Evolutionary conservation across 441 rosid genomes (phyloP).

Genomic region (Croton laevigatus): DNA sequence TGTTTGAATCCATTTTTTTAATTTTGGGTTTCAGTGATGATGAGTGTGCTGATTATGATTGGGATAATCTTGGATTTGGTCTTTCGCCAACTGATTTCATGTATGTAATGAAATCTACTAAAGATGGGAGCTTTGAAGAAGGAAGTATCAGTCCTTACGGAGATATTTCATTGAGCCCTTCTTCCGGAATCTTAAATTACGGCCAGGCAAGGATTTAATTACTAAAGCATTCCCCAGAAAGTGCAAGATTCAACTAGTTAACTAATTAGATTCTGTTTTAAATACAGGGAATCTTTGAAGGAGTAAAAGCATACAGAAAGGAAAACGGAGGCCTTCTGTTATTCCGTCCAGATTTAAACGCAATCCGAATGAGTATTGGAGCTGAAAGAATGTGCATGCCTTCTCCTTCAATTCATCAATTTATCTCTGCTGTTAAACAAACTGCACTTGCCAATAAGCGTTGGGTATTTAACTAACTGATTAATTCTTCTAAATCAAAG

Average conservation of each 20-base stretch:
- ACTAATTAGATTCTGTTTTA: background rate
- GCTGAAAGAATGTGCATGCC: slow-evolving; percentile 91
- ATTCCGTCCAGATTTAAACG: slow-evolving; percentile 74
- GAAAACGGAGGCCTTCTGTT: slow-evolving; percentile 57
- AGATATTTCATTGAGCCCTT: slow-evolving; percentile 73
- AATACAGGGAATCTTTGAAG: slow-evolving; percentile 67
- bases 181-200: slow-evolving; percentile 77
- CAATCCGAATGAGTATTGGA: slow-evolving; percentile 58
- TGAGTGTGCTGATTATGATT: slow-evolving; percentile 69
- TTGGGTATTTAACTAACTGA: slow-evolving; percentile 44
- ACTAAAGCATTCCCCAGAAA: too few species aligned
- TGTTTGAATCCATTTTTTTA: background rate
- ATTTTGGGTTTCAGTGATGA: slow-evolving; percentile 33
- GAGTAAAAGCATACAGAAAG: slow-evolving; percentile 69
- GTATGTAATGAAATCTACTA: slow-evolving; percentile 58
- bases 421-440: slow-evolving; percentile 63
- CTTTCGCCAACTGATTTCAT: slow-evolving; percentile 67
- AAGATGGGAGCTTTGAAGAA: slow-evolving; percentile 40
- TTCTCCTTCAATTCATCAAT: slow-evolving; percentile 67
- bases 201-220: slow-evolving; percentile 57
- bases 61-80: slow-evolving; percentile 88
- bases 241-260: background rate
- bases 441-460: slow-evolving; percentile 63
- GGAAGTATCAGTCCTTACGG: slow-evolving; percentile 55
- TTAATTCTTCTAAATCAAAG: too few species aligned